Evolutionary conservation across 1,139 yeast genomes (phyloP).

Genomic region (Candida albicans): DNA sequence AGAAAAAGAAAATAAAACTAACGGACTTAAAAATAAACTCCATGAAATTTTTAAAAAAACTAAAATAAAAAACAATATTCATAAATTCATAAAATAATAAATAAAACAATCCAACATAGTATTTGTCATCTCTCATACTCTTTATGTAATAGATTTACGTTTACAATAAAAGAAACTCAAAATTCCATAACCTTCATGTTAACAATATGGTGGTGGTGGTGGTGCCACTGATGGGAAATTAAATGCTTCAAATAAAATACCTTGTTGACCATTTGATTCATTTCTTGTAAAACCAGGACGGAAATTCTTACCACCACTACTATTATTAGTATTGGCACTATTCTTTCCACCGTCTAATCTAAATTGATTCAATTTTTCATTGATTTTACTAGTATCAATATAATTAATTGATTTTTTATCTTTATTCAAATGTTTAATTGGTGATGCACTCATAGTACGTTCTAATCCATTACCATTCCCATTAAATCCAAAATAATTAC

Average conservation of each 20-base stretch:
- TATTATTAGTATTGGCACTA: not conserved
- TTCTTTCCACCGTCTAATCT: not conserved
- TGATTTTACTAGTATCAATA: slow-evolving; percentile 33
- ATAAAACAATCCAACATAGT: no score
- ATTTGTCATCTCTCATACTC: no score
- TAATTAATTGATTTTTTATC: slow-evolving; percentile 24
- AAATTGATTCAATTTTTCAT: slow-evolving; percentile 16
- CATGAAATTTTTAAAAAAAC: no score
- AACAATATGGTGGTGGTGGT: not conserved
- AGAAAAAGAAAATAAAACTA: no score
- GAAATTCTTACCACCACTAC: not conserved
- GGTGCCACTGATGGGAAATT: not conserved
- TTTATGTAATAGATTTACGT: no score
- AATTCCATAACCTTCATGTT: not conserved
- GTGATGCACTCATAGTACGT: slow-evolving; percentile 15
- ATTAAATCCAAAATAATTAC: slow-evolving; percentile 11
- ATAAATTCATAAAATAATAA: no score
- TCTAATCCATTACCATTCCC: slow-evolving; percentile 3
- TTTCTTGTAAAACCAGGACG: not conserved
- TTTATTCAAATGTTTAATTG: slow-evolving; percentile 12
- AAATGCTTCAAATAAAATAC: not conserved
- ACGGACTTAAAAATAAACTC: no score
- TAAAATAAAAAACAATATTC: no score
- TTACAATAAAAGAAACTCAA: no score
- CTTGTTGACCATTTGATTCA: not conserved